phyloP scores from a whole-genome alignment of 2,329 filamentous ascomycete species.

The Blastomyces percursus region DNA sequence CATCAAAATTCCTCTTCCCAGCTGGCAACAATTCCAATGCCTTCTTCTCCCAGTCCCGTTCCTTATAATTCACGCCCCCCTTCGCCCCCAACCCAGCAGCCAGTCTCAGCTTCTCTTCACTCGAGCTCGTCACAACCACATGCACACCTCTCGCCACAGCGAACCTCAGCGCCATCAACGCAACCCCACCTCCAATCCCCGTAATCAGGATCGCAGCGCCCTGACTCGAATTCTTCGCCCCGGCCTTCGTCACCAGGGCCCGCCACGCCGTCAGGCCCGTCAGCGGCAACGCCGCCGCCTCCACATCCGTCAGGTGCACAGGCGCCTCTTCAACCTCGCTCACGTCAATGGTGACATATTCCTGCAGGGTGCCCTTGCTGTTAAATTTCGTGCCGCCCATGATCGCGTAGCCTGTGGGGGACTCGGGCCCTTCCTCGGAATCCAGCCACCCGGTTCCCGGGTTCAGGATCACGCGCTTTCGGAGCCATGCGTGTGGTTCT shows the following conservation, averaged over 20 bases:
- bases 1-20: constrained; percentile 58
- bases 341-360: constrained; percentile 59
- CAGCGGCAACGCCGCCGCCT: constrained; percentile 75
- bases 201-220: constrained; percentile 75
- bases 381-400: constrained; percentile 50
- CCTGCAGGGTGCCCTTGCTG: constrained; percentile 60
- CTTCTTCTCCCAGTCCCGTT: constrained; percentile 69
- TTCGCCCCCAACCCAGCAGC: constrained; percentile 61
- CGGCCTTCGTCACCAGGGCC: constrained; percentile 68
- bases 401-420: constrained; percentile 28
- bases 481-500: constrained; percentile 44
- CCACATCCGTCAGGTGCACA: constrained; percentile 55
- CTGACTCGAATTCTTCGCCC: constrained; percentile 39
- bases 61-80: constrained; percentile 74
- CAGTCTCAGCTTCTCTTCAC: constrained; percentile 61
- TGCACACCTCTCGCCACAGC: constrained; percentile 61
- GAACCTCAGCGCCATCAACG: constrained; percentile 70
- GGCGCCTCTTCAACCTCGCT: constrained; percentile 67
- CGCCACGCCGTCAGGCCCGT: constrained; percentile 84
- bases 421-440: constrained; percentile 61
- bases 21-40: constrained; percentile 51
- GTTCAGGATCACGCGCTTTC: constrained; percentile 64
- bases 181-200: constrained; percentile 87
- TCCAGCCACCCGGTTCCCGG: constrained; percentile 69
- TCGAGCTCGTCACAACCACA: constrained; percentile 72